Conservation (phyloP, 2,329 filamentous ascomycete species). For the Fusarium irregulare region DNA sequence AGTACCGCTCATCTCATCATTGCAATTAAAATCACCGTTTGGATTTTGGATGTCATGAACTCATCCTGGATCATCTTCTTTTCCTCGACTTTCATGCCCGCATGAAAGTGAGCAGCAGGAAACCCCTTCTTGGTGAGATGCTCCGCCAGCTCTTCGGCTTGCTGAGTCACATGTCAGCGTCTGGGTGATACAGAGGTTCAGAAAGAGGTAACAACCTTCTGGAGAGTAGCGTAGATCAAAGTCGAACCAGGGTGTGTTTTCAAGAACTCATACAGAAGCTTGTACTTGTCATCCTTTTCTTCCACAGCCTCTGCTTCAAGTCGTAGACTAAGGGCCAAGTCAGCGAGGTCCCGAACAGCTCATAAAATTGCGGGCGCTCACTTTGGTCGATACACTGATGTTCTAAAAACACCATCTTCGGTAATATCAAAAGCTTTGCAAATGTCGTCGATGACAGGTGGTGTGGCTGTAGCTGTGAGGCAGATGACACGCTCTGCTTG, state of each 20-base stretch:
- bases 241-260: conserved; percentile 63
- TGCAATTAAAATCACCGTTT: conserved; percentile 44
- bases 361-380: conserved; percentile 8
- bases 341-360: not conserved
- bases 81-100: conserved; percentile 58
- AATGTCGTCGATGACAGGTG: conserved; percentile 65
- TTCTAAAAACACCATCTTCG: conserved; percentile 63
- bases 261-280: conserved; percentile 61
- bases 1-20: not conserved
- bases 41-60: conserved; percentile 60
- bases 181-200: no score
- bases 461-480: conserved; percentile 69
- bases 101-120: conserved; percentile 60
- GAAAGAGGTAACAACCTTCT: conserved; percentile 51
- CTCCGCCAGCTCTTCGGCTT: conserved; percentile 58
- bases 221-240: conserved; percentile 70
- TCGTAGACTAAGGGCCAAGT: conserved; percentile 54
- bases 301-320: conserved; percentile 60
- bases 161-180: conserved; percentile 41
- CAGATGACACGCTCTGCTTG: conserved; percentile 69
- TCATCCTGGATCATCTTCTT: conserved; percentile 62
- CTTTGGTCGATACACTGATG: conserved; percentile 69
- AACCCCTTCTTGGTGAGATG: conserved; percentile 54
- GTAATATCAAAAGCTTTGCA: conserved; percentile 63
- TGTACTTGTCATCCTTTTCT: conserved; percentile 58